Conservation (phyloP, 345 rosid genomes). For the Triadica sebifera region DNA sequence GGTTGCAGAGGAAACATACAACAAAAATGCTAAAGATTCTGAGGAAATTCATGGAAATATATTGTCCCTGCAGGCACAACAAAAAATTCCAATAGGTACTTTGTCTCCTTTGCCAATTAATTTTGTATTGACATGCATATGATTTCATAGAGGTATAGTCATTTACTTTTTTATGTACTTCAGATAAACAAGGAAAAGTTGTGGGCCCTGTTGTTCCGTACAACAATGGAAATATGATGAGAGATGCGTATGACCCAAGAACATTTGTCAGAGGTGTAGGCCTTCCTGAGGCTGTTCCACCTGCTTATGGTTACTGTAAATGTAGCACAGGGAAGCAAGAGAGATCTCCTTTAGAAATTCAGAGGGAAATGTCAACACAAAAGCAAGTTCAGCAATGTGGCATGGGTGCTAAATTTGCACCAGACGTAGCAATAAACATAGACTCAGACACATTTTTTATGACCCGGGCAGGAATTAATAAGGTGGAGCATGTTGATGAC, state of each 20-base stretch:
- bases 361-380: slow-evolving; percentile 45
- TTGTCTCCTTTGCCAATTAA: neutral
- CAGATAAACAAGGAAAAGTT: slow-evolving; percentile 67
- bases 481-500: slow-evolving; percentile 52
- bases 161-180: slow-evolving; percentile 9
- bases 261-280: slow-evolving; percentile 50
- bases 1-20: slow-evolving; percentile 34
- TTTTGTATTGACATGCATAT: neutral
- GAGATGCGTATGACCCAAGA: slow-evolving; percentile 67
- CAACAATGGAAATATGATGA: slow-evolving; percentile 46
- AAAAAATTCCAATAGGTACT: slow-evolving; percentile 65
- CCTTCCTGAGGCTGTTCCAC: slow-evolving; percentile 47
- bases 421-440: slow-evolving; percentile 74
- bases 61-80: slow-evolving; percentile 46
- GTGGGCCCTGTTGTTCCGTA: slow-evolving; percentile 62
- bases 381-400: slow-evolving; percentile 59
- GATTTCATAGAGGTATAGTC: neutral
- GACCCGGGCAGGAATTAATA: slow-evolving; percentile 58
- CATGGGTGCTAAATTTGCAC: slow-evolving; percentile 48
- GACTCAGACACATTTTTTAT: slow-evolving; percentile 74
- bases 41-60: slow-evolving; percentile 45
- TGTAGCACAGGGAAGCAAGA: slow-evolving; percentile 57
- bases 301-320: slow-evolving; percentile 42
- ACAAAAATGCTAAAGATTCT: slow-evolving; percentile 37
- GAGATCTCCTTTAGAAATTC: slow-evolving; percentile 42